phyloP scores from a whole-genome alignment of 2,329 filamentous ascomycete genomes.

The Aureobasidium namibiae region DNA sequence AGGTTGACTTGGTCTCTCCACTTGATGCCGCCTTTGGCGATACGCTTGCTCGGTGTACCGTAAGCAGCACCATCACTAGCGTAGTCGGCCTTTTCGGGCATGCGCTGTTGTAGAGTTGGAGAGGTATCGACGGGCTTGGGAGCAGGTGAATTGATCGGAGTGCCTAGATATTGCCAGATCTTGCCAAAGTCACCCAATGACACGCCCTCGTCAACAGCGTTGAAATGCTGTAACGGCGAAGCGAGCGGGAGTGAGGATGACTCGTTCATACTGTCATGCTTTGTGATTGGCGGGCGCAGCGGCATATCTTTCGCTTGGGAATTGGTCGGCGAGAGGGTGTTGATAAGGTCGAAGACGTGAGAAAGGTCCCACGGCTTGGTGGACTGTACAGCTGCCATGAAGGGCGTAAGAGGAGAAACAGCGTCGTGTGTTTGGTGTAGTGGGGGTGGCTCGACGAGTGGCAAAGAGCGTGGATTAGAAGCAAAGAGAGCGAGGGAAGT shows the following conservation, averaged over 20 bases:
- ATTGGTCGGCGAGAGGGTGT: conserved; percentile 18
- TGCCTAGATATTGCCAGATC: conserved; percentile 38
- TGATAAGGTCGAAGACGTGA: conserved; percentile 36
- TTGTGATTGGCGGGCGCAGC: conserved; percentile 3
- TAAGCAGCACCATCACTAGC: conserved; percentile 37
- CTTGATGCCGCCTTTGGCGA: conserved; percentile 18
- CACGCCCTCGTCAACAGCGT: conserved; percentile 13
- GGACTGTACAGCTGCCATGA: conserved; percentile 25
- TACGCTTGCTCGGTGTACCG: conserved; percentile 10
- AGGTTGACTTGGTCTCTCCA: conserved; percentile 20
- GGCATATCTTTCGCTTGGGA: not conserved
- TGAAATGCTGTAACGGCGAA: not conserved
- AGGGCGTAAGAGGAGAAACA: not conserved
- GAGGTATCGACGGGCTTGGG: conserved; percentile 9
- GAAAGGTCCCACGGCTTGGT: conserved; percentile 39
- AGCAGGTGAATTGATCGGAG: conserved; percentile 18
- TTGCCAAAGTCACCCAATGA: conserved; percentile 39
- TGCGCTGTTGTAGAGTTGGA: conserved; percentile 15
- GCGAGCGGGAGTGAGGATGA: conserved; percentile 2
- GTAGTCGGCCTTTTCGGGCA: conserved; percentile 28
- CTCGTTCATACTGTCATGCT: not conserved
- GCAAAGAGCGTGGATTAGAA: not conserved
- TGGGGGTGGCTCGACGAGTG: not conserved
- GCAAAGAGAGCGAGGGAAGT: not conserved
- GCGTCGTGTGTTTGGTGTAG: not conserved